Conservation (phyloP, 192 early-diverging fungal genomes). For the Podochytrium sp. region DNA sequence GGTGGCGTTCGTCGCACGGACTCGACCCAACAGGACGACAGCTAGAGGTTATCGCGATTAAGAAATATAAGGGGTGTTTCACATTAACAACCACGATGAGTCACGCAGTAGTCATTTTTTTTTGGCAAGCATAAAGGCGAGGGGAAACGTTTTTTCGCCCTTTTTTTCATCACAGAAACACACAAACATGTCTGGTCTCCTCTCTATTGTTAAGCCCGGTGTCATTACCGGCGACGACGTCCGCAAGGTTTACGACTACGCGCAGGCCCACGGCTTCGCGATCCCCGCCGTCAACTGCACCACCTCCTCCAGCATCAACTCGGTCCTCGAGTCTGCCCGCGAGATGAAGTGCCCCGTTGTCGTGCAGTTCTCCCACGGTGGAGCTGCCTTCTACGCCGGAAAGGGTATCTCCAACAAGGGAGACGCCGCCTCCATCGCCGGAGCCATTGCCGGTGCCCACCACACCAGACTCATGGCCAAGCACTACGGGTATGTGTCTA, state of each 20-base stretch:
- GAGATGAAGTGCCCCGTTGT: constrained; percentile 91
- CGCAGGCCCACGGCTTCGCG: constrained; percentile 80
- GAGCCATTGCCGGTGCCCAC: constrained; percentile 90
- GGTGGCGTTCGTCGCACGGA: no score
- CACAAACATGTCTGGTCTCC: constrained; percentile 54
- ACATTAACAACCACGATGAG: no score
- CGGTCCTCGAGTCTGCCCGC: constrained; percentile 91
- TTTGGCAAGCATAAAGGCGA: no score
- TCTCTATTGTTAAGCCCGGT: constrained; percentile 85
- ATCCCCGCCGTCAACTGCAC: constrained; percentile 98
- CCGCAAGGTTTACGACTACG: constrained; percentile 61
- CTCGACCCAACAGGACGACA: no score
- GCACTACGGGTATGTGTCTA: constrained; percentile 69
- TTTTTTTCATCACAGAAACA: neutral
- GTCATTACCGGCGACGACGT: constrained; percentile 94
- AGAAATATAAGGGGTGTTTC: no score
- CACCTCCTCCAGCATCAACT: constrained; percentile 89
- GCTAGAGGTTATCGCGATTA: no score
- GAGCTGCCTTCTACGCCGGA: constrained; percentile 89
- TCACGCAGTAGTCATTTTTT: no score
- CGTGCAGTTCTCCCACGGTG: constrained; percentile 96
- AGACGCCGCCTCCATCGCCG: constrained; percentile 87
- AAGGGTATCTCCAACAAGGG: constrained; percentile 90
- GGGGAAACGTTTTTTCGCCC: no score
- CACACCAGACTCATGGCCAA: constrained; percentile 80